Percentiles rank a stretch among this genome's conserved stretches.
Evolutionary conservation across 257 asterid genomes (phyloP).

Genomic region (Nicotiana undulata): DNA sequence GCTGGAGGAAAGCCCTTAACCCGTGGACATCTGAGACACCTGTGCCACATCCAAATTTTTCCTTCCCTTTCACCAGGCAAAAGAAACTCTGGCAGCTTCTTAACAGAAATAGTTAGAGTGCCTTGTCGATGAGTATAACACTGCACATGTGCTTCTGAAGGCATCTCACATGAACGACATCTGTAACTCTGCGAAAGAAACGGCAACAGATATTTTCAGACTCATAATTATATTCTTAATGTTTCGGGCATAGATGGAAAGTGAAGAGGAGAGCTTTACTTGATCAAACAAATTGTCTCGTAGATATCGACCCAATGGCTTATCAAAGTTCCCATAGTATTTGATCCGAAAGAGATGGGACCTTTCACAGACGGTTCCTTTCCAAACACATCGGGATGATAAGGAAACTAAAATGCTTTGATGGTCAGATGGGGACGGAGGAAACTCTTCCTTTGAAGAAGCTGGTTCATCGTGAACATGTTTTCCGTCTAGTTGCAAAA

Average conservation of each 20-base stretch:
- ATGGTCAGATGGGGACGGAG: conserved; percentile 83
- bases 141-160: conserved; percentile 92
- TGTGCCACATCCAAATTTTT: conserved; percentile 99
- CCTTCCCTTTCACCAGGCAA: conserved; percentile 81
- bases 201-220: conserved; percentile 7
- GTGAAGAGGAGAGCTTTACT: conserved; percentile 39
- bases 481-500: conserved; percentile 30
- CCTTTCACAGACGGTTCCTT: conserved; percentile 94
- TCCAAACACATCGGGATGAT: conserved; percentile 91
- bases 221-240: background rate
- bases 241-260: background rate
- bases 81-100: conserved; percentile 69
- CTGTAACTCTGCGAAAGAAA: conserved; percentile 45
- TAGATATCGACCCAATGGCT: conserved; percentile 91
- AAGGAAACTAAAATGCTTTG: conserved; percentile 89
- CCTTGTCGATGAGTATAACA: conserved; percentile 97
- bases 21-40: conserved; percentile 92
- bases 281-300: conserved; percentile 90
- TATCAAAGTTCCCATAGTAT: conserved; percentile 81
- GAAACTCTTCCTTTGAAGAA: conserved; percentile 62
- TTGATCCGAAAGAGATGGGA: conserved; percentile 82
- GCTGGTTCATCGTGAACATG: conserved; percentile 36
- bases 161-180: conserved; percentile 83
- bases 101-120: conserved; percentile 85
- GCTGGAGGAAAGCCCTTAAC: conserved; percentile 85